Evolutionary conservation across 768 basidiomycete species (phyloP).

Genomic region (Strobilomyces echinocephalus): DNA sequence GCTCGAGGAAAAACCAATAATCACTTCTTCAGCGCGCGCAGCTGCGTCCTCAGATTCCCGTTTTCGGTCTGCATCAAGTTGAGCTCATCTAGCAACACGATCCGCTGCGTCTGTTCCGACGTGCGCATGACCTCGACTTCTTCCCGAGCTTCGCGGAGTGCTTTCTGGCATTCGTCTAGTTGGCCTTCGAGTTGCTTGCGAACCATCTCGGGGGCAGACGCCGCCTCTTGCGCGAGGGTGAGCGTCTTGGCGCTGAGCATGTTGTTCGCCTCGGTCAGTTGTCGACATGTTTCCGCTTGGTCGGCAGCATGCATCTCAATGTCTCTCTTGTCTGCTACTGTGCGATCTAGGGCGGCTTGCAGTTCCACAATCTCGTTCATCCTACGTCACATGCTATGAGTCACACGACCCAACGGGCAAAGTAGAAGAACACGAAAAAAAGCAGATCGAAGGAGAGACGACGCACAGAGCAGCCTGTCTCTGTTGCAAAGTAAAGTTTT

Average conservation of each 20-base stretch:
- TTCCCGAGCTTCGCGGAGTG: conserved; percentile 59
- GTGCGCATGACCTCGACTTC: conserved; percentile 64
- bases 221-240: conserved; percentile 38
- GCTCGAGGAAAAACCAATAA: not conserved
- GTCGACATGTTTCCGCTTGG: conserved; percentile 67
- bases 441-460: conserved; percentile 22
- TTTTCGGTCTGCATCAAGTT: conserved; percentile 82
- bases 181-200: conserved; percentile 62
- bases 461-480: conserved; percentile 55
- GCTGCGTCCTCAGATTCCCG: conserved; percentile 59
- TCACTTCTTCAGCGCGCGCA: conserved; percentile 50
- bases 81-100: conserved; percentile 84
- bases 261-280: conserved; percentile 78
- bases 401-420: not conserved
- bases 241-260: conserved; percentile 68
- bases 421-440: not conserved
- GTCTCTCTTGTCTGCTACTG: conserved; percentile 58
- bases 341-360: conserved; percentile 56
- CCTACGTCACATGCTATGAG: conserved; percentile 32
- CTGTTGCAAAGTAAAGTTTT: conserved; percentile 49
- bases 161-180: conserved; percentile 54
- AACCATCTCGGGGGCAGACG: conserved; percentile 38
- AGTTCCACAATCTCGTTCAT: conserved; percentile 62
- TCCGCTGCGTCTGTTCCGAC: conserved; percentile 76
- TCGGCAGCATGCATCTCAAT: conserved; percentile 65